Base-by-base conservation (phyloP, 1,139 yeast species). In the Arxiozyma telluris region DNA sequence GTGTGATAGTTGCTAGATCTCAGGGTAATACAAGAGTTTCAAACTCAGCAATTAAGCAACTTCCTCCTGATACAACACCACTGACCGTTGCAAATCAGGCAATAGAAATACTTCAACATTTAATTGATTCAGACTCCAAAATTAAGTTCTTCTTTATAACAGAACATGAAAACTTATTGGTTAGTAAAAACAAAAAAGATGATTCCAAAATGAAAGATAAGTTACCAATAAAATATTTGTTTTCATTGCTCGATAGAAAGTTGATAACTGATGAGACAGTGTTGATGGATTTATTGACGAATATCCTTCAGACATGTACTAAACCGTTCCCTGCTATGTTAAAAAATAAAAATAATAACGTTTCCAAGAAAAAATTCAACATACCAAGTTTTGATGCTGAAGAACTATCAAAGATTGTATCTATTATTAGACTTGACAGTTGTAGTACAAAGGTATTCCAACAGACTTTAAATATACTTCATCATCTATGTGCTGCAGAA, bases 401-500 rank as follows among this genome's bases (percentile, higher is more conserved):
- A 45, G 83, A 84, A 59, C 73, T 87, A 64, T 77, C 81, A 53
- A 79, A 80, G 57, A 75, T 89, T 50, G 84, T 87, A 21, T 78
- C 82, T 42, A 81, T 89, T 47, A 74, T 91, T 53, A 81, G 86
- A n/a, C 82, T 94, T 1, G 88, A 87, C 64, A 96, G 90, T 56
- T 89, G 97, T 67, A 83, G 91, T 30, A 85, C 89, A 59, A 80
- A 85, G 46, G 90, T 95, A 0, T 90, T 90, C 71, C 89, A 90
- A 63, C 87, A 91, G 66, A 84, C 94, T 0, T 76, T 91, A 51
- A 81, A 88, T 57, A 82, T 91, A 1, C 87, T 91, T 84, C 94
- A 87, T 62, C 84, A 87, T 64, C 69, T 91, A 54, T 80, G 89
- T 0, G 74, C 77, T 21, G 72, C 89, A 43, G 76, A 80, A 2